A percentile compares a stretch with the other conserved stretches of the same genome.
Conservation (phyloP, 2,329 filamentous ascomycete species). For the Chaetomium strumarium region DNA sequence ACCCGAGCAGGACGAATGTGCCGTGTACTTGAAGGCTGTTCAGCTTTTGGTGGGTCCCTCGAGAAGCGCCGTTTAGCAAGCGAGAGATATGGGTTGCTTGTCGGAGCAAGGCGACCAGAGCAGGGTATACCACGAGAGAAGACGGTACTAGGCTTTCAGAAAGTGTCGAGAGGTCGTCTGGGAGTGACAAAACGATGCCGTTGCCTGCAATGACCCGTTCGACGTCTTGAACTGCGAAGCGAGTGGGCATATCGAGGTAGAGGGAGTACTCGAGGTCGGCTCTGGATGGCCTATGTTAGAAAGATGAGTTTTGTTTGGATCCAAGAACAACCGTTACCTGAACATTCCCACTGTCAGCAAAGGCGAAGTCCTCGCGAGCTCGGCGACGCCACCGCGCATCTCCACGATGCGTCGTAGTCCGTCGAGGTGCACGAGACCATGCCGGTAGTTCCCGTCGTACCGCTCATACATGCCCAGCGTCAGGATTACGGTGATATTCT, state of each 20-base stretch:
- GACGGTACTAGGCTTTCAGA: neutral
- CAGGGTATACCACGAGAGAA: neutral
- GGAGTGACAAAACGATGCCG: neutral
- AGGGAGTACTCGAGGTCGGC: slow-evolving; percentile 12
- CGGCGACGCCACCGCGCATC: slow-evolving; percentile 28
- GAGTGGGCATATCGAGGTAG: slow-evolving; percentile 6
- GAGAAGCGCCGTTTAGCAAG: slow-evolving; percentile 1
- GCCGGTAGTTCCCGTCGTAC: slow-evolving; percentile 19
- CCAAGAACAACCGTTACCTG: neutral
- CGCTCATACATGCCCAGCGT: slow-evolving; percentile 26
- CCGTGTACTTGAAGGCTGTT: slow-evolving; percentile 25
- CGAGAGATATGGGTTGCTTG: neutral
- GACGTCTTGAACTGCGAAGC: slow-evolving; percentile 1
- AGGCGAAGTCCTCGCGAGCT: slow-evolving; percentile 9
- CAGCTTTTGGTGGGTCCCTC: slow-evolving; percentile 7
- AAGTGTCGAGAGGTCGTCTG: neutral
- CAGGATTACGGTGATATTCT: slow-evolving; percentile 27
- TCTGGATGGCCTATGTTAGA: neutral
- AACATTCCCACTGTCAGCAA: slow-evolving; percentile 1
- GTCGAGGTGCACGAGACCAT: slow-evolving; percentile 28
- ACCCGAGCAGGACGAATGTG: slow-evolving; percentile 24
- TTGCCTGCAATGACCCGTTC: neutral
- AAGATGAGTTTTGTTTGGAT: no score
- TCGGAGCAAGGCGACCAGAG: neutral
- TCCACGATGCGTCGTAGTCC: slow-evolving; percentile 28